phyloP scores from a whole-genome alignment of 305 asterid species.

The Fraxinus platypoda region DNA sequence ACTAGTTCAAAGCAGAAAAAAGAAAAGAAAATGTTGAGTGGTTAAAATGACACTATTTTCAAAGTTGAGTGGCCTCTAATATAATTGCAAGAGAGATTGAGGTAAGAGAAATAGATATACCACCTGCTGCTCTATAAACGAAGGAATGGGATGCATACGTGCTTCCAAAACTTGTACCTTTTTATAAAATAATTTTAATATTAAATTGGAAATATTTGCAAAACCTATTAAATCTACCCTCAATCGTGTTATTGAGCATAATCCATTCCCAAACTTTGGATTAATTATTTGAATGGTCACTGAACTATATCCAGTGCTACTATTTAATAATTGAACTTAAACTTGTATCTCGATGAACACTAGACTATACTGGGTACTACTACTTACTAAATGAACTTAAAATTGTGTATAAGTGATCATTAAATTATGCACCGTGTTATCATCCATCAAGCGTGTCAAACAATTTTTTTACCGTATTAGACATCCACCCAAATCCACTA shows the following conservation, averaged over 20 bases:
- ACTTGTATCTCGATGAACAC: neutral
- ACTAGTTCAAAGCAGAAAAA: neutral
- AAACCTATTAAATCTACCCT: neutral
- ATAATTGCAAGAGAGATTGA: neutral
- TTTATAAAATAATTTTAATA: neutral
- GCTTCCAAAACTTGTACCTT: neutral
- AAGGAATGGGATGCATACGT: neutral
- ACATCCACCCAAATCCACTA: neutral
- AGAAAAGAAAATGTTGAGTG: neutral
- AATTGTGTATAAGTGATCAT: neutral
- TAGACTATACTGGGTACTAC: neutral
- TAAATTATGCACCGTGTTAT: neutral
- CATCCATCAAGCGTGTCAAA: neutral
- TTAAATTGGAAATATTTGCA: neutral
- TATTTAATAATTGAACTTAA: neutral
- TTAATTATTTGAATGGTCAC: neutral
- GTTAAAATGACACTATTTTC: neutral
- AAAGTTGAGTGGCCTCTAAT: neutral
- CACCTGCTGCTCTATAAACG: neutral
- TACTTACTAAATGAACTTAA: neutral
- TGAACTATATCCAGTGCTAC: neutral
- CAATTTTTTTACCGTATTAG: neutral
- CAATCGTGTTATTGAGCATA: neutral
- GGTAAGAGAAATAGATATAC: neutral
- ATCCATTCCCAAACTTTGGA: neutral